Base-by-base conservation (phyloP, 768 basidiomycete species). In the Cytidiella melzeri region DNA sequence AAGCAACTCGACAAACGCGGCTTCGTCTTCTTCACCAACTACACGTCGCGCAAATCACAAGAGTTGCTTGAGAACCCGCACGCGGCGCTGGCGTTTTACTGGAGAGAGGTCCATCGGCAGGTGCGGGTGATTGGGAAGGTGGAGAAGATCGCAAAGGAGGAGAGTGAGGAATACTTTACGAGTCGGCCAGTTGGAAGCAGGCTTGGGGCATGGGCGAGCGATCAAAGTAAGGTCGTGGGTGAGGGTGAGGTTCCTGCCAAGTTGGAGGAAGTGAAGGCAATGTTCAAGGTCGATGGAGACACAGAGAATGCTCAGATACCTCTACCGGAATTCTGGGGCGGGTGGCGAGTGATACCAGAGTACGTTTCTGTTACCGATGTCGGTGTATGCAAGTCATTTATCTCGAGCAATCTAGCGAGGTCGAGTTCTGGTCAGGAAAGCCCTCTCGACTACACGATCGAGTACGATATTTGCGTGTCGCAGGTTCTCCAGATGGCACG, bases 21-120 rank as follows among this genome's bases (percentile, higher is more conserved):
- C 44, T 97, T 98, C 71, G 80, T 95, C 50, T 96, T 97, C 71
- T 99, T 79, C 76, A 98, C 95, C 26, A 99, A 99, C 69, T 98
- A 98, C 71, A 79, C 82, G 36, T 95, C 92, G 10, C 81, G 94
- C 56, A 99, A 98, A 69, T 92, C 91, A 3, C 62, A 68, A 37
- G 96, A 98, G 64, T 75, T 98, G 24, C 50, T 67, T 5, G 75
- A 70, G 34, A 93, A 93, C 61, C 89, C 90, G 0, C 72, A 83
- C 62, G 92, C 87, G 4, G 82, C 89, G 1, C 70, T 95, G 18
- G 83, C 84, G 9, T 90, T 97, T 60, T 96, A 94, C 71, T 98
- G 95, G 96, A 69, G 80, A 45, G 92, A 93, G 64, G 72, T 92
- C 11, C 79, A 83, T 50, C 75, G 83, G 46, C 84, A 83, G 55